Evolutionary conservation across 2,329 filamentous ascomycete genomes (phyloP).

Genomic region (Balansia obtecta): DNA sequence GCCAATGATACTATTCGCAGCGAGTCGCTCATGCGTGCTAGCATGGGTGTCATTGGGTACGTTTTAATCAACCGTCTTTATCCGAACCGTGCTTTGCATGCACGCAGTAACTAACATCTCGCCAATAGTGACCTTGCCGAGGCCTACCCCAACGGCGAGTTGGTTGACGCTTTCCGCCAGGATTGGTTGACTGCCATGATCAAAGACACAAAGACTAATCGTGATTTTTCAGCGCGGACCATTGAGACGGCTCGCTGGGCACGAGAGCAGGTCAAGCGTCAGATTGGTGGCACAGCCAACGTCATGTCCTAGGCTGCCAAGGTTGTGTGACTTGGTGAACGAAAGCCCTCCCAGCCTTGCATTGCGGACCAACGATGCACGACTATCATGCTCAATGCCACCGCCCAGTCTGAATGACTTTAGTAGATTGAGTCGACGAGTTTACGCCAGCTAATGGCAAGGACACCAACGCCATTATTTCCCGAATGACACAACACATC

Average conservation of each 20-base stretch:
- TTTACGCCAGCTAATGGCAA: neutral
- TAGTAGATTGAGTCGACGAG: neutral
- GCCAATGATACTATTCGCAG: conserved; percentile 76
- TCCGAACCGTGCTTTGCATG: neutral
- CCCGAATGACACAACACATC: conserved; percentile 12
- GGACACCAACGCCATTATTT: conserved; percentile 4
- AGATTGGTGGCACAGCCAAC: conserved; percentile 44
- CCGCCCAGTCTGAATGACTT: neutral
- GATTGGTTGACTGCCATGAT: conserved; percentile 87
- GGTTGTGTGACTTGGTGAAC: conserved; percentile 1
- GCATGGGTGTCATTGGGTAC: conserved; percentile 95
- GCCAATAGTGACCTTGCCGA: conserved; percentile 72
- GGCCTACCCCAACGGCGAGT: conserved; percentile 82
- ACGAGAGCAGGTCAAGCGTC: conserved; percentile 92
- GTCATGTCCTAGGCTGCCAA: conserved; percentile 39
- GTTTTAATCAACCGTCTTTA: conserved; percentile 19
- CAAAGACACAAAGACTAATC: conserved; percentile 81
- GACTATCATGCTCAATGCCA: neutral
- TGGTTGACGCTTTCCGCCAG: conserved; percentile 71
- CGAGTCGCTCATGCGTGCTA: conserved; percentile 81
- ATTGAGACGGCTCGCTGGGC: conserved; percentile 95
- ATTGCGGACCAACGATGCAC: conserved; percentile 3
- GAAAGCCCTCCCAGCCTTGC: neutral
- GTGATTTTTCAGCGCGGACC: conserved; percentile 73
- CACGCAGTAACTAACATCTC: conserved; percentile 8